These are phyloP conservation scores for Akanthomyces dipterigenus DNA, from an alignment of 2,329 filamentous ascomycete species.

Conservation along the genomic window DNA sequence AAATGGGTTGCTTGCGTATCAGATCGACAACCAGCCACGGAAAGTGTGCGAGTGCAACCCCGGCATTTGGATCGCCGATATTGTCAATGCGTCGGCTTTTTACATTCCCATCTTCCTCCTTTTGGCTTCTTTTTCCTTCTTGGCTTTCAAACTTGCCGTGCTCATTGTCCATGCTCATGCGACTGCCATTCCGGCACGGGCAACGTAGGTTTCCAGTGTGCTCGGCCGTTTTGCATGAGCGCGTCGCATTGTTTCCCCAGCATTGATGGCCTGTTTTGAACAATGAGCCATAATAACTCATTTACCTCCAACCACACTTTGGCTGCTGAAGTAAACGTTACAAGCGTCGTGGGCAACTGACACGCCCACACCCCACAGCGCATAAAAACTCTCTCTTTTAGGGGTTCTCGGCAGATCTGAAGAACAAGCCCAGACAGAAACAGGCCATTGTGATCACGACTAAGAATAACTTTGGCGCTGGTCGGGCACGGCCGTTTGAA, in stretches of 20 bases:
- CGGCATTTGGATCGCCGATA: background rate
- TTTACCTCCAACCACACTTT: no score
- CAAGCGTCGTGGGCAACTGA: no score
- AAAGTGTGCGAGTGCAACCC: constrained; percentile 6
- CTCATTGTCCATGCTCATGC: no score
- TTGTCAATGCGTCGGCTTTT: background rate
- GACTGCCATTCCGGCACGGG: no score
- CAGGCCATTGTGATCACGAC: background rate
- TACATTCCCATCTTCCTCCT: background rate
- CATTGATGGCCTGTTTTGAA: background rate
- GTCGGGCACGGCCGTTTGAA: background rate
- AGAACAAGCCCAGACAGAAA: background rate
- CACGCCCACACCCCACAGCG: background rate
- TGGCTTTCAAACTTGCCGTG: no score
- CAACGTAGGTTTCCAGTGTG: background rate
- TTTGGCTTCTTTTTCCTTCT: background rate
- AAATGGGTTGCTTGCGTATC: background rate
- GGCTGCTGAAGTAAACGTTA: no score
- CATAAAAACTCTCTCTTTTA: background rate
- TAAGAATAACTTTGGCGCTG: background rate
- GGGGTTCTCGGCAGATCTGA: background rate
- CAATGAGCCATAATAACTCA: background rate
- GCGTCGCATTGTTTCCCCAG: background rate
- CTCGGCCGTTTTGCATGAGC: background rate
- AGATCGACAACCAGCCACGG: background rate